These are phyloP conservation scores for Aspergillus thermomutatus DNA, from an alignment of 2,329 filamentous ascomycete species.

Conservation along the genomic window DNA sequence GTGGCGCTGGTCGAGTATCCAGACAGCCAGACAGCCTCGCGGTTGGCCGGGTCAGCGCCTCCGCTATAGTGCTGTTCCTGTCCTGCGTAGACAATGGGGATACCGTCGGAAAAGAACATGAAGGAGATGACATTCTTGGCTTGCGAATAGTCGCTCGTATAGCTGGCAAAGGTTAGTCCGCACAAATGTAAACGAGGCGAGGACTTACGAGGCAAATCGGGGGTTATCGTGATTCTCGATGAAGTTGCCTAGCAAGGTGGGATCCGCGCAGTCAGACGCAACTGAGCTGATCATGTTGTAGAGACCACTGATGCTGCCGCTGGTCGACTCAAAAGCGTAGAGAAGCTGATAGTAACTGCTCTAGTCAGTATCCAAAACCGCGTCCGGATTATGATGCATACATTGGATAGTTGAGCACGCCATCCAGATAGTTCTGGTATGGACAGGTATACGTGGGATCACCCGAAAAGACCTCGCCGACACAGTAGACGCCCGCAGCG, in stretches of 20 bases:
- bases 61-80: slow-evolving; percentile 60
- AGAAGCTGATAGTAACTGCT: slow-evolving; percentile 28
- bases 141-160: slow-evolving; percentile 32
- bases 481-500: slow-evolving; percentile 42
- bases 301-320: slow-evolving; percentile 30
- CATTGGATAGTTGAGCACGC: slow-evolving; percentile 47
- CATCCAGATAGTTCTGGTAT: slow-evolving; percentile 43
- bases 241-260: slow-evolving; percentile 51
- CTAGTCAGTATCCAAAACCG: neutral
- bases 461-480: slow-evolving; percentile 46
- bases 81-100: slow-evolving; percentile 63
- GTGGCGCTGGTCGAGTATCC: slow-evolving; percentile 45
- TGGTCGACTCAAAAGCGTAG: slow-evolving; percentile 27
- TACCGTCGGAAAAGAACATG: slow-evolving; percentile 56
- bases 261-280: slow-evolving; percentile 36
- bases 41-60: slow-evolving; percentile 46
- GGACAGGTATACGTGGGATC: slow-evolving; percentile 38
- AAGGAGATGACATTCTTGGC: slow-evolving; percentile 61
- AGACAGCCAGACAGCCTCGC: slow-evolving; percentile 58
- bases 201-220: slow-evolving; percentile 45
- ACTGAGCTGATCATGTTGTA: slow-evolving; percentile 28
- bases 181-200: too few relatives aligned
- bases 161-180: neutral
- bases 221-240: slow-evolving; percentile 60
- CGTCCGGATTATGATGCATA: slow-evolving; percentile 6